Conservation (phyloP, 2,329 filamentous ascomycete genomes). For the Scytalidium lignicola region DNA sequence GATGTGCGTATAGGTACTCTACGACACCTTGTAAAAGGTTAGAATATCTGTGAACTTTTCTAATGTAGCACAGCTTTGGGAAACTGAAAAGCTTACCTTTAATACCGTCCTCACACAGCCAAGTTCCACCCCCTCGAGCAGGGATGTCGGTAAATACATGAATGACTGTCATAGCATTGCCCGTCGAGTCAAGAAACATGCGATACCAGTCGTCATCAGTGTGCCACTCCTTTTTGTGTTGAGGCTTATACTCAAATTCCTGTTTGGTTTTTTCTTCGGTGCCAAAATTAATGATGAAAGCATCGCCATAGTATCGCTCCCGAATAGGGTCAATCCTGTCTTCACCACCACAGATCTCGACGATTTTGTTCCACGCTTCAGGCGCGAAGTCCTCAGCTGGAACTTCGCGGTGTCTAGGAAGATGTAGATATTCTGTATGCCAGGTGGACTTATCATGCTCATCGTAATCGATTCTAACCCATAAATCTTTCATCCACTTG, state of each 20-base stretch:
- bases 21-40: slow-evolving; percentile 2
- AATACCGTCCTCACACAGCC: slow-evolving; percentile 7
- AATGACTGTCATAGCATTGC: slow-evolving; percentile 6
- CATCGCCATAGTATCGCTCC: slow-evolving; percentile 7
- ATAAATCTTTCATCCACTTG: slow-evolving; percentile 7
- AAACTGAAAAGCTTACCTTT: slow-evolving; percentile 1
- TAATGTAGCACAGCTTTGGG: neutral
- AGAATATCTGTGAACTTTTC: neutral
- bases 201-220: slow-evolving; percentile 8
- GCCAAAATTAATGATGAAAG: slow-evolving; percentile 7
- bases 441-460: slow-evolving; percentile 11
- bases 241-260: neutral
- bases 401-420: slow-evolving; percentile 6
- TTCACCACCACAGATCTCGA: slow-evolving; percentile 4
- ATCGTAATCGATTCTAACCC: slow-evolving; percentile 6
- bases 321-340: slow-evolving; percentile 6
- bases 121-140: slow-evolving; percentile 4
- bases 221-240: slow-evolving; percentile 5
- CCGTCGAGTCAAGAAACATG: slow-evolving; percentile 8
- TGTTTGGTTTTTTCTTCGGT: slow-evolving; percentile 3
- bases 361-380: slow-evolving; percentile 5
- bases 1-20: slow-evolving; percentile 6
- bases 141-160: slow-evolving; percentile 8
- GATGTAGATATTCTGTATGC: slow-evolving; percentile 5
- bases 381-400: slow-evolving; percentile 6